Conservation (phyloP, 331 rosid species). For the Acacia concinna region DNA sequence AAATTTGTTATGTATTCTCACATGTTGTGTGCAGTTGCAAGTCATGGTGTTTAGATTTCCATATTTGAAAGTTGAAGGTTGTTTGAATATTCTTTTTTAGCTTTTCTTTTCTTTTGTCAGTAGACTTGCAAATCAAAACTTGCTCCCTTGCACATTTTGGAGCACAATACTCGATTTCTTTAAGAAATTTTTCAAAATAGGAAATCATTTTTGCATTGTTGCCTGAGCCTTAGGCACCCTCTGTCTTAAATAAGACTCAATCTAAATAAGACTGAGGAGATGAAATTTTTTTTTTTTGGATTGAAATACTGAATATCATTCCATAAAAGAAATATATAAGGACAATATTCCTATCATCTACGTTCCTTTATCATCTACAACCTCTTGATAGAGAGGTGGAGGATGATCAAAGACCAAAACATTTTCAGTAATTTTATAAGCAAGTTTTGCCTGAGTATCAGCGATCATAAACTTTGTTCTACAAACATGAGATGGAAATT, state of each 20-base stretch:
- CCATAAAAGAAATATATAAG: no score
- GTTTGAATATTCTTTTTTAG: no score
- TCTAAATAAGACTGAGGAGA: neutral
- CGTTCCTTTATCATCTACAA: no score
- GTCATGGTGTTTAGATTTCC: neutral
- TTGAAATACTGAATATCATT: no score
- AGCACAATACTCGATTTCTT: neutral
- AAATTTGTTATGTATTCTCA: neutral
- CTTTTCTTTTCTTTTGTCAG: neutral
- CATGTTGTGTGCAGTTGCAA: neutral
- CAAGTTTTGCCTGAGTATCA: no score
- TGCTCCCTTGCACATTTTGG: neutral
- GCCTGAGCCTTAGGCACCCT: conserved; percentile 52
- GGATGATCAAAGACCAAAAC: no score
- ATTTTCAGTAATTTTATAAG: no score
- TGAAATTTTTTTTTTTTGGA: no score
- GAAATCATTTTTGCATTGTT: conserved; percentile 21
- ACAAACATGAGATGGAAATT: no score
- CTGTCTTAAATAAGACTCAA: neutral
- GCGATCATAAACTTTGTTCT: no score
- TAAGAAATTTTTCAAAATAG: neutral
- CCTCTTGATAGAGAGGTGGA: no score
- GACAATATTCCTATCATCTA: no score
- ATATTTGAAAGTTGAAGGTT: neutral
- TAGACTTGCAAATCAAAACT: neutral